A percentile compares a stretch with the other conserved stretches of the same genome.
These are phyloP conservation scores for Xanthoceras sorbifolium DNA, from an alignment of 345 rosid genomes.

Conservation along the genomic window DNA sequence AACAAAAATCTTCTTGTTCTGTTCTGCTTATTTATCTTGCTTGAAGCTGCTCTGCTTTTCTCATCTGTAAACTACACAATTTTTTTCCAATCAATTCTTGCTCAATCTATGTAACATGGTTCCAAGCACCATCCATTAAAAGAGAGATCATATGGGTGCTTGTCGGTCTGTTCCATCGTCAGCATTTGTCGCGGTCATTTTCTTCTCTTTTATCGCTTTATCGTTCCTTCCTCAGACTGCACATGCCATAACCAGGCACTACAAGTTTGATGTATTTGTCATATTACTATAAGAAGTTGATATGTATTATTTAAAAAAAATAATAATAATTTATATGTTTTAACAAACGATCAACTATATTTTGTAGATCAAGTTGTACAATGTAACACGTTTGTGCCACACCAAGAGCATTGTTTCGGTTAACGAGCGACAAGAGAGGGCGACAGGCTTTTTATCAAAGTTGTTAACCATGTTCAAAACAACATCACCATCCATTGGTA, in stretches of 20 bases:
- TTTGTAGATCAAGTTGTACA: background rate
- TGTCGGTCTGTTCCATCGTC: background rate
- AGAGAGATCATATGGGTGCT: constrained; percentile 17
- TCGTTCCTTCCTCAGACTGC: constrained; percentile 36
- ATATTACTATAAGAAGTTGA: too few relatives aligned
- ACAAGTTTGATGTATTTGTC: constrained; percentile 61
- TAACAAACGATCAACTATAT: too few relatives aligned
- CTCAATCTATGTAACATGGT: too few relatives aligned
- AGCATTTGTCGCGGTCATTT: background rate
- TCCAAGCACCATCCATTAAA: background rate
- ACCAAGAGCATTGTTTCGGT: constrained; percentile 59
- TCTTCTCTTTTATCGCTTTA: constrained; percentile 23
- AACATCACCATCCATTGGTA: constrained; percentile 63
- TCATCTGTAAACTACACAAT: too few relatives aligned
- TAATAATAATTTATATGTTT: too few relatives aligned
- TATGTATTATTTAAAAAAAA: too few relatives aligned
- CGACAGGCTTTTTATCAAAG: too few relatives aligned
- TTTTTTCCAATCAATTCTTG: background rate
- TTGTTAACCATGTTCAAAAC: too few relatives aligned
- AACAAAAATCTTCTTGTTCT: too few relatives aligned
- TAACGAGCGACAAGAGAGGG: constrained; percentile 63
- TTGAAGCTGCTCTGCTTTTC: background rate
- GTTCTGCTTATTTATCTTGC: too few relatives aligned
- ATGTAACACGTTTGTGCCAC: constrained; percentile 37
- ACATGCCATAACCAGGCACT: constrained; percentile 65